Conservation (phyloP, 2,329 filamentous ascomycete genomes). For the Xylaria sp. region DNA sequence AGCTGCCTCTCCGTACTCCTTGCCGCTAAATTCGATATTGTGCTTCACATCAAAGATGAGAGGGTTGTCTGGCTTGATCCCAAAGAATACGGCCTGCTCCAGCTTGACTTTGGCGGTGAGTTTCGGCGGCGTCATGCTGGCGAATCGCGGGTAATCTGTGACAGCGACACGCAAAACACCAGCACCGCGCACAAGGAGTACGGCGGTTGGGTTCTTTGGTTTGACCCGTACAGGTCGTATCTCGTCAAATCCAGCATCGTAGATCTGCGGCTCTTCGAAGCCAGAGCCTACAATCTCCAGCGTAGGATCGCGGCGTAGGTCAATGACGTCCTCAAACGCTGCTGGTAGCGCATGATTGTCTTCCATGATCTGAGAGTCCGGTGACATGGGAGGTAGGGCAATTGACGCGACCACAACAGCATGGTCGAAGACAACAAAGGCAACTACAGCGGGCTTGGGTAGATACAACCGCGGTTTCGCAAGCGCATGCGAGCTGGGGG, state of each 20-base stretch:
- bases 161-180: constrained; percentile 57
- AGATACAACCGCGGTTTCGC: constrained; percentile 64
- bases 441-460: constrained; percentile 71
- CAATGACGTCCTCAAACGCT: constrained; percentile 80
- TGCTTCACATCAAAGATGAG: constrained; percentile 71
- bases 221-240: constrained; percentile 47
- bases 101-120: constrained; percentile 84
- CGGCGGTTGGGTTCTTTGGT: constrained; percentile 56
- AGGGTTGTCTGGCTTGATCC: constrained; percentile 74
- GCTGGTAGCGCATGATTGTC: constrained; percentile 59
- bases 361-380: constrained; percentile 68
- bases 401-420: constrained; percentile 75
- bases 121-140: constrained; percentile 50
- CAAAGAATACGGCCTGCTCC: constrained; percentile 92
- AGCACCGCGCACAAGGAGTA: constrained; percentile 58
- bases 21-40: constrained; percentile 59
- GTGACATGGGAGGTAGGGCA: constrained; percentile 59
- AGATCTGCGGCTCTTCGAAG: constrained; percentile 51
- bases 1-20: constrained; percentile 72
- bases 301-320: constrained; percentile 62
- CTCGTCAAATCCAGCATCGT: constrained; percentile 40
- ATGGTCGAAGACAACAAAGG: constrained; percentile 74
- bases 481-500: constrained; percentile 40
- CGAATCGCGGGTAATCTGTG: constrained; percentile 55
- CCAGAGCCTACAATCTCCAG: constrained; percentile 61